Evolutionary conservation across 164 flowering plant genomes (phyloP).

Genomic region (Kalanchoe fedtschenkoi): DNA sequence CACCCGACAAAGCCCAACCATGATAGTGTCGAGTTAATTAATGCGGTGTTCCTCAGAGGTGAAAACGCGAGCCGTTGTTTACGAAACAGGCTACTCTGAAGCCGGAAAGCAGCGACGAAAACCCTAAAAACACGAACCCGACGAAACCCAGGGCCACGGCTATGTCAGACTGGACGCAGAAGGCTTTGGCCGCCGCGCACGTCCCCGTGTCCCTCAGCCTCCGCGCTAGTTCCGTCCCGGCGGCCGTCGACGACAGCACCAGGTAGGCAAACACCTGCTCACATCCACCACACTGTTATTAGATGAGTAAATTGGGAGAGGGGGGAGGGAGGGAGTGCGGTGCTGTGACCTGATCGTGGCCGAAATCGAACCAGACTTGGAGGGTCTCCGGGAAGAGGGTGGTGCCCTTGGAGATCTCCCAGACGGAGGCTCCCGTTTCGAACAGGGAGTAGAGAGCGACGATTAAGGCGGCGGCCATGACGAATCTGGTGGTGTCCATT

Average conservation of each 20-base stretch:
- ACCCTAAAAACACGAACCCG: slow-evolving; percentile 59
- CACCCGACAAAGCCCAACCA: no score
- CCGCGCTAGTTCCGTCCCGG: slow-evolving; percentile 51
- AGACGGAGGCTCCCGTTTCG: slow-evolving; percentile 55
- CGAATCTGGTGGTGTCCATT: slow-evolving; percentile 31
- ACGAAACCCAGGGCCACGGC: slow-evolving; percentile 58
- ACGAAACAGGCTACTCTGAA: slow-evolving; percentile 64
- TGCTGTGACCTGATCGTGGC: slow-evolving; percentile 70
- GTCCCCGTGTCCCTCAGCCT: slow-evolving; percentile 30
- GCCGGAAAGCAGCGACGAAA: slow-evolving; percentile 63
- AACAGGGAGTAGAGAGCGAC: slow-evolving; percentile 63
- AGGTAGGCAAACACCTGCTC: slow-evolving; percentile 67
- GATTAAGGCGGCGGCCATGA: slow-evolving; percentile 53
- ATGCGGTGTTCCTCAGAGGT: no score
- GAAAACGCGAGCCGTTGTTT: slow-evolving; percentile 72
- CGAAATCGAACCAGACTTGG: slow-evolving; percentile 91
- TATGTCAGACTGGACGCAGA: slow-evolving; percentile 62
- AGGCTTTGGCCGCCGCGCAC: slow-evolving; percentile 34
- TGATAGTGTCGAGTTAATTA: no score
- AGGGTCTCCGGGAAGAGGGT: slow-evolving; percentile 56
- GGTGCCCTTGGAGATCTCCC: slow-evolving; percentile 63
- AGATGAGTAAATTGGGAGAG: not conserved
- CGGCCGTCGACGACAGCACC: slow-evolving; percentile 55
- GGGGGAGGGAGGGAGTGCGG: not conserved
- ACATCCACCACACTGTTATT: not conserved